Percentiles rank a stretch among this genome's conserved stretches.
These are phyloP conservation scores for Globisporangium yorkense DNA, from an alignment of 352 stramenopile species.

Conservation along the genomic window DNA sequence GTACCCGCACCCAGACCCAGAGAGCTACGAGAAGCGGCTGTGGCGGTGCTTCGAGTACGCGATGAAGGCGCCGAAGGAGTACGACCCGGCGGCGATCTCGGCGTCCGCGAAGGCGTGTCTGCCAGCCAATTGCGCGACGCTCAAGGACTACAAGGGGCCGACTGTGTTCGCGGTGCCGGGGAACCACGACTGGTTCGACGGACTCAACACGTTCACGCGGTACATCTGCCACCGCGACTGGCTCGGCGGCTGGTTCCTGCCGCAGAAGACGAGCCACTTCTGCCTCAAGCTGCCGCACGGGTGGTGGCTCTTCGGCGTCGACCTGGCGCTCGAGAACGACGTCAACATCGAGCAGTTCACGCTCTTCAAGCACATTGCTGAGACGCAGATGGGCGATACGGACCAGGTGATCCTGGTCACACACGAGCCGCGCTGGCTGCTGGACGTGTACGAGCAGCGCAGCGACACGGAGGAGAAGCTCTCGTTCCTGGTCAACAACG, in stretches of 20 bases:
- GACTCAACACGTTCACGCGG: slow-evolving; percentile 89
- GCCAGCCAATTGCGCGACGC: slow-evolving; percentile 35
- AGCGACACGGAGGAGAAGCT: slow-evolving; percentile 72
- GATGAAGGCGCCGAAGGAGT: slow-evolving; percentile 84
- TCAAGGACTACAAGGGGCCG: slow-evolving; percentile 62
- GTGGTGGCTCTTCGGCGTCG: slow-evolving; percentile 91
- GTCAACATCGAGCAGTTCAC: slow-evolving; percentile 92
- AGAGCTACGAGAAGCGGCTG: slow-evolving; percentile 88
- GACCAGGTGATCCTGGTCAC: slow-evolving; percentile 90
- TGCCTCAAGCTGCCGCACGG: slow-evolving; percentile 84
- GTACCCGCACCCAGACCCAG: slow-evolving; percentile 85
- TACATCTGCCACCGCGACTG: slow-evolving; percentile 90
- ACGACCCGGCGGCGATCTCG: slow-evolving; percentile 87
- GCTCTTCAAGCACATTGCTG: slow-evolving; percentile 84
- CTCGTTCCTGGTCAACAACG: slow-evolving; percentile 64
- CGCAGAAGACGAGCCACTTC: slow-evolving; percentile 91
- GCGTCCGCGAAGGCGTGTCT: slow-evolving; percentile 59
- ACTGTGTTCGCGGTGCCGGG: slow-evolving; percentile 81
- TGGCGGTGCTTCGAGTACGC: slow-evolving; percentile 93
- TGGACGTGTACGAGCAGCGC: slow-evolving; percentile 83
- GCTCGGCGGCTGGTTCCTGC: slow-evolving; percentile 90
- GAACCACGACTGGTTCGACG: slow-evolving; percentile 95
- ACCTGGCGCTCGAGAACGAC: slow-evolving; percentile 90
- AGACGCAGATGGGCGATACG: slow-evolving; percentile 64
- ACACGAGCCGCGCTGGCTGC: slow-evolving; percentile 89